These are phyloP conservation scores for Colletotrichum endophyticum DNA, from an alignment of 2,329 filamentous ascomycete species.

Conservation along the genomic window DNA sequence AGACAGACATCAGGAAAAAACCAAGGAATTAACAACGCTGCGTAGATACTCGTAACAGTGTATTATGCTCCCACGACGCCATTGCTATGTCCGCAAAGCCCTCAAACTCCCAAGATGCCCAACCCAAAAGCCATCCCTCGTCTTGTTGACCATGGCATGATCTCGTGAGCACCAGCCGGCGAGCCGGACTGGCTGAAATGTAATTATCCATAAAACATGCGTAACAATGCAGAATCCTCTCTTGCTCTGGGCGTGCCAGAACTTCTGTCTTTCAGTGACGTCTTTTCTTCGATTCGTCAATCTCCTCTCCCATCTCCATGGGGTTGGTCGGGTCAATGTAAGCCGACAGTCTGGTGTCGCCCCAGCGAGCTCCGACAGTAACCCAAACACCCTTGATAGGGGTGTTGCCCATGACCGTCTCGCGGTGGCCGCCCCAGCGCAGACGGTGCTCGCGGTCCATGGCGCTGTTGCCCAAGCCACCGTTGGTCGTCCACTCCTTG, in stretches of 20 bases:
- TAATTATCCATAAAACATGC: constrained; percentile 15
- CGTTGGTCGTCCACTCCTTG: constrained; percentile 73
- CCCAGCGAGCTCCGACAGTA: constrained; percentile 67
- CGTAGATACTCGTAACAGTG: constrained; percentile 13
- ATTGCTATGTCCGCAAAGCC: constrained; percentile 20
- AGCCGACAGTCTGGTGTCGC: constrained; percentile 60
- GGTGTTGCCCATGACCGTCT: constrained; percentile 54
- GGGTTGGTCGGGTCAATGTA: constrained; percentile 61
- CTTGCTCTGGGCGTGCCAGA: background rate
- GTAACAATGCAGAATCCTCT: background rate
- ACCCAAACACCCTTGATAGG: constrained; percentile 72
- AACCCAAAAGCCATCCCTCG: constrained; percentile 15
- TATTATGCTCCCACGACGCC: constrained; percentile 20
- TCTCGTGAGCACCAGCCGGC: constrained; percentile 14
- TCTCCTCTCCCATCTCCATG: constrained; percentile 57
- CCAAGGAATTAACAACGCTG: background rate
- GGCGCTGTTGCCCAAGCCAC: constrained; percentile 71
- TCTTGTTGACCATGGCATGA: constrained; percentile 12
- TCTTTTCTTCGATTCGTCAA: constrained; percentile 47
- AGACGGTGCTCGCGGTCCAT: constrained; percentile 60
- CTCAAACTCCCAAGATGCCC: constrained; percentile 20
- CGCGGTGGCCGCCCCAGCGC: constrained; percentile 63
- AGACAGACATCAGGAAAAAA: background rate
- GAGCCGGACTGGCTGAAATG: background rate
- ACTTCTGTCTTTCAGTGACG: constrained; percentile 17